Evolutionary conservation across 192 early-diverging fungal species (phyloP).

Genomic region (Backusella psychrophila): DNA sequence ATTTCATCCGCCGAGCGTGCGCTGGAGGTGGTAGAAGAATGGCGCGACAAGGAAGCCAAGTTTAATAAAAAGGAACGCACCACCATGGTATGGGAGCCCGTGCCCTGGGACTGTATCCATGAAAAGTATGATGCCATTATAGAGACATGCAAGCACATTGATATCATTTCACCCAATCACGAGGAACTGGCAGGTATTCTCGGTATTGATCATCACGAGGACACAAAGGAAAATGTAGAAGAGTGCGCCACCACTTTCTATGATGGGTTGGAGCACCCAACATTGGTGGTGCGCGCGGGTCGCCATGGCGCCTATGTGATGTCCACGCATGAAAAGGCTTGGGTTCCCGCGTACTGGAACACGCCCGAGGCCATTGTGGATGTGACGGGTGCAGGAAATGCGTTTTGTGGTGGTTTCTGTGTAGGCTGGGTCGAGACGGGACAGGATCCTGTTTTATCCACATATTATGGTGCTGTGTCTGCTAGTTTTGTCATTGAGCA

Average conservation of each 20-base stretch:
- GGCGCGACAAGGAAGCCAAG: constrained; percentile 10
- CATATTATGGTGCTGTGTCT: constrained; percentile 38
- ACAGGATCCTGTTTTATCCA: constrained; percentile 30
- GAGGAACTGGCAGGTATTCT: constrained; percentile 41
- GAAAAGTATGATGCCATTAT: constrained; percentile 14
- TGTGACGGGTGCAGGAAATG: constrained; percentile 47
- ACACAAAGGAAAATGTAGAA: constrained; percentile 8
- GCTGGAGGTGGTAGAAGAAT: constrained; percentile 26
- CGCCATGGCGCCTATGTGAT: constrained; percentile 26
- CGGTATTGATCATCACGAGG: constrained; percentile 15
- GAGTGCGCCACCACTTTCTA: constrained; percentile 4
- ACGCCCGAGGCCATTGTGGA: constrained; percentile 17
- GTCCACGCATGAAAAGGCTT: constrained; percentile 2
- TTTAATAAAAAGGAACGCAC: constrained; percentile 17
- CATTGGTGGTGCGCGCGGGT: constrained; percentile 36
- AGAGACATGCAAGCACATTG: constrained; percentile 6
- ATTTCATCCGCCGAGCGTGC: constrained; percentile 37
- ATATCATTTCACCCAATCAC: constrained; percentile 44
- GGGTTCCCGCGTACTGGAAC: constrained; percentile 42
- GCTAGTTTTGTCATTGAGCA: constrained; percentile 43
- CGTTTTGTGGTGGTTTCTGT: constrained; percentile 45
- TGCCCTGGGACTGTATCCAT: constrained; percentile 29
- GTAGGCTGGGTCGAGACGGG: constrained; percentile 33
- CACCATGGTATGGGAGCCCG: constrained; percentile 45
- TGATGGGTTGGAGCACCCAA: background rate